phyloP scores from a whole-genome alignment of 2,329 filamentous ascomycete species.

The Penicillium oxalicum region DNA sequence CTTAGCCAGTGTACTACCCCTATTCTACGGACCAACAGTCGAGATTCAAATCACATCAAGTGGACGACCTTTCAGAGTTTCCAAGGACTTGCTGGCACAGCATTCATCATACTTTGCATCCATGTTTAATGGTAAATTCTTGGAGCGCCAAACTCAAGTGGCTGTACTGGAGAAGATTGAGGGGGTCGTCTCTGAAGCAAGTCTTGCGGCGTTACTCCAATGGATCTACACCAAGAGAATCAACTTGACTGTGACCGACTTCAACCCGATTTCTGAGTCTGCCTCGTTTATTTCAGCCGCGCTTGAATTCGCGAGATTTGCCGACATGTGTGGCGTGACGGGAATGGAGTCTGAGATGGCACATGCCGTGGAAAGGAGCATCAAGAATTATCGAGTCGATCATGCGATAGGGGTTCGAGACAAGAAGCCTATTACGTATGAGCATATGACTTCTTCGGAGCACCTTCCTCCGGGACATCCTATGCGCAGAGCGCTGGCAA shows the following conservation, averaged over 20 bases:
- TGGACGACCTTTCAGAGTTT: background rate
- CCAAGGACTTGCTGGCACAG: background rate
- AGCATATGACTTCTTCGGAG: background rate
- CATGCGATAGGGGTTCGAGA: too few relatives aligned
- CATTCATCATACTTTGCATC: background rate
- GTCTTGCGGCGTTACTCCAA: background rate
- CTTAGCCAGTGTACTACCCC: background rate
- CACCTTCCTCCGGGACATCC: background rate
- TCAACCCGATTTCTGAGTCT: background rate
- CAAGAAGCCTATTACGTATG: background rate
- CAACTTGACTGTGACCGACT: background rate
- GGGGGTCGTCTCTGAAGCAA: background rate
- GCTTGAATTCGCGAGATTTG: background rate
- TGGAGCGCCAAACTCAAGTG: background rate
- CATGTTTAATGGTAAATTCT: background rate
- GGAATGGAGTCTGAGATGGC: background rate
- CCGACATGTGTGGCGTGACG: background rate
- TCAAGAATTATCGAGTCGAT: background rate
- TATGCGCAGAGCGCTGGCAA: background rate
- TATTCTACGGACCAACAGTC: background rate
- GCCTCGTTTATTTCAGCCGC: background rate
- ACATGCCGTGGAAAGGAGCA: too few relatives aligned
- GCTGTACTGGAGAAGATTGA: background rate
- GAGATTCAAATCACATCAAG: background rate
- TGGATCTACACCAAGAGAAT: background rate